Conservation (phyloP, 2,329 filamentous ascomycete species). For the Plectosphaerella cucumerina region DNA sequence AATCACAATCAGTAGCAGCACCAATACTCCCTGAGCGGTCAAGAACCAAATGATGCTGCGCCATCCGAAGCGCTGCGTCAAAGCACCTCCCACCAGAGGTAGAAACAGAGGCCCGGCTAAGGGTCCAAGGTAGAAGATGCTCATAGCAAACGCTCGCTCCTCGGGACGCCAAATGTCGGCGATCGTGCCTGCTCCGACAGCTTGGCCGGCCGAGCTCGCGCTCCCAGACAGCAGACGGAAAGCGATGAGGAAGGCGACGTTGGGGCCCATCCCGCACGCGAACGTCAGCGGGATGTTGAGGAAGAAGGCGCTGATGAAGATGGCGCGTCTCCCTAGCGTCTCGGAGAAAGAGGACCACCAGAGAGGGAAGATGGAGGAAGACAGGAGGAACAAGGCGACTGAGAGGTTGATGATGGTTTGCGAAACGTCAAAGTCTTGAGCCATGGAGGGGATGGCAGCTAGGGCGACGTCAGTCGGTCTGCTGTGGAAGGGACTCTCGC, state of each 20-base stretch:
- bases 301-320: neutral
- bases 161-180: slow-evolving; percentile 63
- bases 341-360: neutral
- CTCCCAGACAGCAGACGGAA: slow-evolving; percentile 67
- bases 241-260: slow-evolving; percentile 62
- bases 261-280: neutral
- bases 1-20: neutral
- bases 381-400: neutral
- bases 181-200: slow-evolving; percentile 71
- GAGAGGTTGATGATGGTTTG: neutral
- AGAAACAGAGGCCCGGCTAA: neutral
- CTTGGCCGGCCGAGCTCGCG: slow-evolving; percentile 67
- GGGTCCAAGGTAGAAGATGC: neutral
- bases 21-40: neutral
- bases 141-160: neutral
- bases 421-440: neutral
- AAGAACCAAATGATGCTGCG: neutral
- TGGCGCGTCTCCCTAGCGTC: neutral
- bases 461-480: neutral
- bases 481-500: neutral
- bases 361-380: neutral
- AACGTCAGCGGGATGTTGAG: neutral
- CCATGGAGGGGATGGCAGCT: neutral
- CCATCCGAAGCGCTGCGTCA: neutral
- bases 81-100: neutral